phyloP scores from a whole-genome alignment of 768 basidiomycete species.

The Pleurotus tuoliensis region DNA sequence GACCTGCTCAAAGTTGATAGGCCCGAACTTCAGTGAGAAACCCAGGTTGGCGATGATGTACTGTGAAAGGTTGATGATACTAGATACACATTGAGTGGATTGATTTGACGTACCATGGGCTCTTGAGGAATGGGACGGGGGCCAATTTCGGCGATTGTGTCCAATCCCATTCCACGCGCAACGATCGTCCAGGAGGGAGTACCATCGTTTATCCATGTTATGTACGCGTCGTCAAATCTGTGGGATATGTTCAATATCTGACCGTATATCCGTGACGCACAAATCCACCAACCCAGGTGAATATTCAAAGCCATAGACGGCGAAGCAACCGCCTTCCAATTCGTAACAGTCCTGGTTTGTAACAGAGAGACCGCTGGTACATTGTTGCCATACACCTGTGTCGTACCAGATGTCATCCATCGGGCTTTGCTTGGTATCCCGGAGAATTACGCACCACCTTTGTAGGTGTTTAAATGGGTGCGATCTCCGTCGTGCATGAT shows the following conservation, averaged over 20 bases:
- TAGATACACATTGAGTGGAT: no score
- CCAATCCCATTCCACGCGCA: constrained; percentile 42
- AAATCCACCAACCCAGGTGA: constrained; percentile 34
- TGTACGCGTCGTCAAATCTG: constrained; percentile 52
- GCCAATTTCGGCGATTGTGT: constrained; percentile 48
- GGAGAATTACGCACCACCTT: constrained; percentile 56
- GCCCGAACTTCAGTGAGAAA: constrained; percentile 65
- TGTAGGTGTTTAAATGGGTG: constrained; percentile 52
- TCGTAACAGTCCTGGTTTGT: constrained; percentile 70
- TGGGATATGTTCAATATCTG: constrained; percentile 19
- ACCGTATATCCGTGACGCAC: neutral
- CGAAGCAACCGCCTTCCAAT: constrained; percentile 23
- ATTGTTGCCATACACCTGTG: constrained; percentile 63
- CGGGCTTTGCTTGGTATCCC: constrained; percentile 24
- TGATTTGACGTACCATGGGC: constrained; percentile 49
- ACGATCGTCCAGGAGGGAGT: constrained; percentile 55
- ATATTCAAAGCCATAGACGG: constrained; percentile 47
- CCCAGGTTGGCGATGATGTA: constrained; percentile 72
- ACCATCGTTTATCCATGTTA: constrained; percentile 64
- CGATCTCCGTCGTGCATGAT: constrained; percentile 42
- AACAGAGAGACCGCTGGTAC: constrained; percentile 59
- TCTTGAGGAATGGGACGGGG: constrained; percentile 63
- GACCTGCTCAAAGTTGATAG: constrained; percentile 54
- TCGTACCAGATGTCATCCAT: constrained; percentile 29
- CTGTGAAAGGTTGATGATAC: constrained; percentile 22